Base-by-base conservation (phyloP, 345 rosid species). In the Gossypium australe region DNA sequence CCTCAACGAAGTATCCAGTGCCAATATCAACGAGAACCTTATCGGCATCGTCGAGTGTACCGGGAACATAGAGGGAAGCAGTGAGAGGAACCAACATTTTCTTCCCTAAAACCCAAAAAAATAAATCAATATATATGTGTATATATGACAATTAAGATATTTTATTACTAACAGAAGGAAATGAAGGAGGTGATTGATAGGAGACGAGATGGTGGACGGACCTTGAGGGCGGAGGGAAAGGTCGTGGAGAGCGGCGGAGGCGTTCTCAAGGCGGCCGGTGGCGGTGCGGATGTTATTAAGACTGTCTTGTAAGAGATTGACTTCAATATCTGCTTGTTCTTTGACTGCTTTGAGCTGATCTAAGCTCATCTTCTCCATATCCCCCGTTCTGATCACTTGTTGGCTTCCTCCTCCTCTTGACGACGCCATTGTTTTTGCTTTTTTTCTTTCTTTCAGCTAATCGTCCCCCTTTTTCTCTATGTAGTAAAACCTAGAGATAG, bases 1-100 rank as follows among this genome's bases (percentile, higher is more conserved):
- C 98, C 98, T 95, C 97, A 53, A 93, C 92, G 87, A 96, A 96
- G 87, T 90, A 96, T 20, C 99, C 99, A 65, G 99, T 96, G 72
- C 99, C 98, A 56, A 96, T 88, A 81, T 96, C 97, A 65, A 96
- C 97, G 29, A 96, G 88, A 48, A 93, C 93, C 45, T 85, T 89
- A 58, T 88, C 87, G 34, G 97, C 87, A 14, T 89, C 97, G 75
- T 93, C 93, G 44, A 96, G 98, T 6, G 84, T 77, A 22, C 97
- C 98, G 22, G 97, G 93, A 34, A 92, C 97, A 65, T 93, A 96
- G 25, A 96, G 94, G 49, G 99, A 93, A 0, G 98, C 97, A 10
- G 98, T 93, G 52, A 93, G 91, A 56, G 99, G 99, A 59, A 92
- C 94, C 80, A 93, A 78, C 91, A 96, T 90, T 78, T 87, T 87